Evolutionary conservation across 371 early-diverging fungal species (phyloP).

Genomic region (Rhizopus arrhizus): DNA sequence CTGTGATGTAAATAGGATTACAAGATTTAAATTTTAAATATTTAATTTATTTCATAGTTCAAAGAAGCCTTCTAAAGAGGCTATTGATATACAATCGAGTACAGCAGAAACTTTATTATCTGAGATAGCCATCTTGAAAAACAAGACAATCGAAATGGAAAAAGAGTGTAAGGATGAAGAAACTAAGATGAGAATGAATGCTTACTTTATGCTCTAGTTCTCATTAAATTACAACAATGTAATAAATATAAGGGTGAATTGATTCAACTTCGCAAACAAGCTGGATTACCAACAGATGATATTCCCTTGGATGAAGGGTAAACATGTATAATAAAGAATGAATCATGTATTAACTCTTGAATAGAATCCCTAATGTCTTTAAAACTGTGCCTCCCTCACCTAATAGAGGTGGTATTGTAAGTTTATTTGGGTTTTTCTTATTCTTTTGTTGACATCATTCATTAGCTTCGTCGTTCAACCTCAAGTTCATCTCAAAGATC

Average conservation of each 20-base stretch:
- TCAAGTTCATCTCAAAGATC: constrained; percentile 55
- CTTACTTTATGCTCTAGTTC: constrained; percentile 33
- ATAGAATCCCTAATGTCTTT: constrained; percentile 45
- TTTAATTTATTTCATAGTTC: constrained; percentile 23
- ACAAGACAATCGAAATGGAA: constrained; percentile 67
- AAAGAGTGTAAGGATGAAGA: constrained; percentile 62
- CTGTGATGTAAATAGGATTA: background rate
- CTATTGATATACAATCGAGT: constrained; percentile 36
- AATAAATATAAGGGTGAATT: constrained; percentile 73
- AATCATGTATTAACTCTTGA: background rate
- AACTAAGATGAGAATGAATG: background rate
- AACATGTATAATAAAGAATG: background rate
- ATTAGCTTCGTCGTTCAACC: constrained; percentile 44
- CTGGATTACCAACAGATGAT: constrained; percentile 61
- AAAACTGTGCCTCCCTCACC: constrained; percentile 52
- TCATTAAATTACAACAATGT: constrained; percentile 69
- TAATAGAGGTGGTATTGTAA: constrained; percentile 44
- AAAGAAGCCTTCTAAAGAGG: constrained; percentile 48
- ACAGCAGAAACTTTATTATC: constrained; percentile 71
- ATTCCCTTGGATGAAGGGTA: constrained; percentile 59
- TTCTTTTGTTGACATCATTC: background rate
- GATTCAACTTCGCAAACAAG: constrained; percentile 65
- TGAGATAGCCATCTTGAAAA: constrained; percentile 64
- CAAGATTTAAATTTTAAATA: no score
- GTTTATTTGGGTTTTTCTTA: background rate